Percentiles rank a stretch among this genome's conserved stretches.
Evolutionary conservation across 176 grass and related monocot genomes (phyloP).

Genomic region (Aegilops bicornis): DNA sequence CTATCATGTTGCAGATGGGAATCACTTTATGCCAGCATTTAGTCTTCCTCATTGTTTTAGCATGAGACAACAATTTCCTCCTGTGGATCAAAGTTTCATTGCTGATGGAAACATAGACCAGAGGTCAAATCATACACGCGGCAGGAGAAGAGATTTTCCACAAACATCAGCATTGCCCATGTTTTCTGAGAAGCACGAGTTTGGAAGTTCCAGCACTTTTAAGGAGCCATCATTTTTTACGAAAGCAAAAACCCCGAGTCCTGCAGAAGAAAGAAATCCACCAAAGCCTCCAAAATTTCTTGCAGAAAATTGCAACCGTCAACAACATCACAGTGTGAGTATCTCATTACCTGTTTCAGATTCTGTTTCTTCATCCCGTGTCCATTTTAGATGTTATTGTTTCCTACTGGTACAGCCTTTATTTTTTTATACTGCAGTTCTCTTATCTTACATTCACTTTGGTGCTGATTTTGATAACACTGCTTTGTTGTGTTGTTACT

Average conservation of each 20-base stretch:
- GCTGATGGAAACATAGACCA: too few relatives aligned
- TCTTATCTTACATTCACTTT: conserved; percentile 25
- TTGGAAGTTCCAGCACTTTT: conserved; percentile 41
- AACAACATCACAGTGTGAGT: conserved; percentile 32
- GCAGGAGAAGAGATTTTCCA: conserved; percentile 19
- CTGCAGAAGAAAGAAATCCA: conserved; percentile 40
- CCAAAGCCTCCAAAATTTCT: conserved; percentile 51
- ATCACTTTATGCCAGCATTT: too few relatives aligned
- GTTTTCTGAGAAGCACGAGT: conserved; percentile 60
- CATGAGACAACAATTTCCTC: too few relatives aligned
- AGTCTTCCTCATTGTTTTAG: too few relatives aligned
- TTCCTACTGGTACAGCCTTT: conserved; percentile 8
- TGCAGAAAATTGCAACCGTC: conserved; percentile 30
- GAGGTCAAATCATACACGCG: too few relatives aligned
- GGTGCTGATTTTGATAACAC: conserved; percentile 34
- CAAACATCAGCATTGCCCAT: conserved; percentile 53
- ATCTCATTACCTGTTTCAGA: conserved; percentile 24
- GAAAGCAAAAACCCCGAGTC: conserved; percentile 40
- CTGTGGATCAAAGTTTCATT: too few relatives aligned
- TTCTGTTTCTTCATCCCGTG: conserved; percentile 4
- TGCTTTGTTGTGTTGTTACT: conserved; percentile 38
- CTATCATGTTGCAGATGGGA: too few relatives aligned
- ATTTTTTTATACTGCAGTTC: conserved; percentile 7
- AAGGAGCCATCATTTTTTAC: conserved; percentile 55
- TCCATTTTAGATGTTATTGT: conserved; percentile 10